phyloP scores from a whole-genome alignment of 805 yeast species.

The Candida cerambycidarum region DNA sequence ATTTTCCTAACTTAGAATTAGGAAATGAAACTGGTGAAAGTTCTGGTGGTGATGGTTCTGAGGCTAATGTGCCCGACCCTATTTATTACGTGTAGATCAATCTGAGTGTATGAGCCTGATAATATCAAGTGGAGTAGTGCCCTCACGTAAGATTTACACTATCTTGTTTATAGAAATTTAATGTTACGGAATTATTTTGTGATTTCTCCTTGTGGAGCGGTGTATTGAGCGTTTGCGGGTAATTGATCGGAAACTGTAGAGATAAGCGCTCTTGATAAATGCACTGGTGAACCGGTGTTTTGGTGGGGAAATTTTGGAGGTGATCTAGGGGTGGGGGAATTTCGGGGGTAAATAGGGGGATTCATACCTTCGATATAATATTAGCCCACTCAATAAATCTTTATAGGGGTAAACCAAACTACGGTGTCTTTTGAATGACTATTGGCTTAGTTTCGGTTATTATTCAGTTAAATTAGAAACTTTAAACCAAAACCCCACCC shows the following conservation, averaged over 20 bases:
- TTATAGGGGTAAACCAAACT: too few species aligned
- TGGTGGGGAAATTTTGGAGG: not conserved
- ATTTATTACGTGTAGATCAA: not conserved
- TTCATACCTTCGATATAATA: not conserved
- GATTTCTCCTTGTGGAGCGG: not conserved
- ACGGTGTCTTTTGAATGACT: too few species aligned
- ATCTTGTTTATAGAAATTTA: not conserved
- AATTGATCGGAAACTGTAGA: not conserved
- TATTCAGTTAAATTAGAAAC: too few species aligned
- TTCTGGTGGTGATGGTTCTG: not conserved
- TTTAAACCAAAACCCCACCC: too few species aligned
- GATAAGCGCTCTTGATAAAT: not conserved
- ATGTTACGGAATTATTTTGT: conserved; percentile 1
- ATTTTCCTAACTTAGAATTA: not conserved
- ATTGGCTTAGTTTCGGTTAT: too few species aligned
- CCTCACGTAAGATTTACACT: too few species aligned
- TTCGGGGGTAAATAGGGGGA: not conserved
- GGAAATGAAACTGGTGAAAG: not conserved
- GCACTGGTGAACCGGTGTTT: not conserved
- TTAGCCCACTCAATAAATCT: not conserved
- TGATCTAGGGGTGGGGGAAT: too few species aligned
- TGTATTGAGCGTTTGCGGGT: not conserved
- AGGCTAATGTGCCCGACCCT: not conserved
- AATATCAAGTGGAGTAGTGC: too few species aligned
- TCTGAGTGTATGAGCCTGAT: too few species aligned